Evolutionary conservation across 78 protist genomes (phyloP), one percentile per base, ranked within the genome.

Genomic region (Diacronema lutheri): DNA sequence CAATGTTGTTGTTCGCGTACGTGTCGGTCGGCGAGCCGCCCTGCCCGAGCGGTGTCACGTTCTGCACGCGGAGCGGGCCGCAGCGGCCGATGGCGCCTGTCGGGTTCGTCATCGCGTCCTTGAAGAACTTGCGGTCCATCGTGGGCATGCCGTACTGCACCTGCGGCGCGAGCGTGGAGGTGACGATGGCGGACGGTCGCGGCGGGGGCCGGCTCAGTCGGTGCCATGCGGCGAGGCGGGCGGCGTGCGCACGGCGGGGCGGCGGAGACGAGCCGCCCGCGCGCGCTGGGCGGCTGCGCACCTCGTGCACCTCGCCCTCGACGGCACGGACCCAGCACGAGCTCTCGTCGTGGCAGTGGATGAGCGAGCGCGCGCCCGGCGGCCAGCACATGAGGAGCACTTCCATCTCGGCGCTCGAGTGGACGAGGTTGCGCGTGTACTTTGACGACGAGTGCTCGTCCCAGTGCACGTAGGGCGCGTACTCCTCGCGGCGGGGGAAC

Each of bases 301-400:
- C 74, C 40, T 86, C 90, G 73, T 40, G 56, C 66, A 86, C 84
- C 73, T 61, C 73, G 4, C 90, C 90, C 38, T 78, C 85, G 5
- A 78, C 80, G 35, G 68, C 23, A 14, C 10, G 0, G 3, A 73
- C 88, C 82, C 82, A 72, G 60, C 81, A 37, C 4, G 26, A 13
- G 26, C 41, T 33, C 26, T 81, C 69, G 74, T 85, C 89, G 74
- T 85, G 89, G 58, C 68, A 25, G 61, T 85, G 89, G n/a, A 85
- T 85, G 35, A 77, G 23, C 26, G 60, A 33, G 41, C 31, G 0
- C 9, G 72, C 12, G 33, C 79, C 80, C 37, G 89, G 44, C 11
- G 89, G 89, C 90, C 90, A 86, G 81, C 90, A 86, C 90, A 86
- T 86, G 73, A 86, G 64, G 38, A 86, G 69, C 20, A 80, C 90